Evolutionary conservation across 2,329 filamentous ascomycete species (phyloP), one percentile per base, ranked within the genome.

Genomic region (Alternaria viburni): DNA sequence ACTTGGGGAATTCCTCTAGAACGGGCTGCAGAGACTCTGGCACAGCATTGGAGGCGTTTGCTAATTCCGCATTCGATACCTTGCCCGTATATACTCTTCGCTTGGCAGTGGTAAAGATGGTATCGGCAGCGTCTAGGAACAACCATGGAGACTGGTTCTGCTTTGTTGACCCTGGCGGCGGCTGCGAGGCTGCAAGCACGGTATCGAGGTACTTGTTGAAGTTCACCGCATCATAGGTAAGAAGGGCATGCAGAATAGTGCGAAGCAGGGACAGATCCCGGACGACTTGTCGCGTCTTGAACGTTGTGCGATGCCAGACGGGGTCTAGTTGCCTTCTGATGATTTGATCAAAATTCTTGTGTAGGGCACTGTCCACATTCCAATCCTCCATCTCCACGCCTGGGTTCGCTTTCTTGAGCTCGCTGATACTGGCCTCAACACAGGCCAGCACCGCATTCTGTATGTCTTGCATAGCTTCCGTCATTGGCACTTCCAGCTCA

Each of bases 371-470:
- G 79, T 98, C 95, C 17, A 97, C 85, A 54, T 93, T 97, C 95
- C 95, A 98, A 74, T 97, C 94, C 63, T 96, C 94, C 89, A 98
- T 94, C 71, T 98, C 95, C 7, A 99, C 84, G 3, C 93, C 94
- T 1, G 89, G 87, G 74, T 97, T 98, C 17, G 89, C 88, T 81
- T 97, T 98, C 78, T 95, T 96, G 46, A 99, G 86, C 81, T 99
- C 96, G 59, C 92, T 89, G 69, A 99, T 96, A 76, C 93, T 97
- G 70, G 93, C 90, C 80, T 98, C 95, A 17, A 99, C 94, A 76
- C 96, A 99, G 77, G 98, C 95, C 80, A 99, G 88, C 63, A 98
- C 91, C 25, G 96, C 94, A 67, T 92, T 95, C 76, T 99, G 96
- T 44, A 99, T 97, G 45, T 93, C 90, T 64, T 87, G 88, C 96